Evolutionary conservation across 176 grass and related monocot species (phyloP), one percentile per base, ranked within the genome.

Genomic region (Coix lacrymajobi): DNA sequence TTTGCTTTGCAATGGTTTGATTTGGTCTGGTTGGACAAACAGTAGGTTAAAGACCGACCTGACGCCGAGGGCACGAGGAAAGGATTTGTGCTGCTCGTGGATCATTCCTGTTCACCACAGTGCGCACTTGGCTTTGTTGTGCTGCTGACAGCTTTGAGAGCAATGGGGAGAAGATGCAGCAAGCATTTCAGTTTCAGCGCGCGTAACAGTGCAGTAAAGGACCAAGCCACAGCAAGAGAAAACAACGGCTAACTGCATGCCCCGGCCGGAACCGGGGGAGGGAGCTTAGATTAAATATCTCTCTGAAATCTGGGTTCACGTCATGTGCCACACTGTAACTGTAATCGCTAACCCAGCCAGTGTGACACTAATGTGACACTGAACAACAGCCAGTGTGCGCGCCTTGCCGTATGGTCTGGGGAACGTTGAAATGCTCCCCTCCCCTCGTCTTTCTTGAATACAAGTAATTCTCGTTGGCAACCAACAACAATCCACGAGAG

Each of bases 171-270:
- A 22, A 66, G 15, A 49, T 51, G 24, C n/a, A 38, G 30, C 10
- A 39, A n/a, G n/a, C n/a, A n/a, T n/a, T n/a, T n/a, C n/a, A n/a
- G n/a, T 75, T 48, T 15, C 72, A 39, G 4, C 26, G 33, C 7
- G 0, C 46, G 46, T 49, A 75, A 75, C 22, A 62, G 15, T 49
- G 74, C 0, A 51, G 20, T 1, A 45, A 70, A 73, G 41, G 66
- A 71, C 10, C 9, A 69, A 45, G 38, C 29, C 64, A 64, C 68
- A 39, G 54, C 11, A n/a, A 8, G 75, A 85, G 75, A 85, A 72
- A 73, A 85, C 24, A 72, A 79, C 66, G 32, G 66, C 75, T 26
- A 85, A 73, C 56, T 73, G 56, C 48, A n/a, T n/a, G n/a, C n/a
- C 76, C 14, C 20, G n/a, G 14, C 14, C 7, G 2, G 49, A 54